Base-by-base conservation (phyloP, 1,139 yeast species). In the Kodamaea anthophila region DNA sequence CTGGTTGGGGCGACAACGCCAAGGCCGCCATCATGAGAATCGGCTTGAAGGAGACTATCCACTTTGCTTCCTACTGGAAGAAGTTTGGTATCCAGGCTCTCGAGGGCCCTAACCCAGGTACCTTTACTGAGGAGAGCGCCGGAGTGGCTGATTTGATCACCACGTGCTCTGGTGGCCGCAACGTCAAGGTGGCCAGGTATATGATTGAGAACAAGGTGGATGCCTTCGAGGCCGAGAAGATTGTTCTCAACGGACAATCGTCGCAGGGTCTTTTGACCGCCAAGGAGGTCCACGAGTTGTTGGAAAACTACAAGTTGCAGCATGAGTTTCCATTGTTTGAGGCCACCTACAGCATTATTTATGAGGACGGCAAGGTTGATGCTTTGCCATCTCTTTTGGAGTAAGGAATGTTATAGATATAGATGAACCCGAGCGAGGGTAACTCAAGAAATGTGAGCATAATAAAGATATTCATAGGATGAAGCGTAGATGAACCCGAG, bases 1-100 rank as follows among this genome's bases (percentile, higher is more conserved):
- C 82, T 38, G 95, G 94, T 35, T 88, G 97, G 96, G 97, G 97
- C 55, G 95, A 86, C 63, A 88, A 88, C 53, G 96, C 97, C 44
- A 85, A 87, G 60, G 83, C 96, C 30, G 96, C 96, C 30, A 76
- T 88, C 47, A 86, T 87, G 88, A 77, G 97, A 65, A 78, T 93
- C 44, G 97, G 97, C 29, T 60, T 88, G 36, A 70, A 79, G 49
- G 97, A 88, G 64, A 85, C 80, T 61, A 81, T 86, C 54, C 61
- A 55, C 41, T 66, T 66, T 47, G 67, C 71, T 12, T 55, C 62
- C 9, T 62, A 64, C 53, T 63, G 61, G 52, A 43, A 63, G 43
- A 74, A 74, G 58, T 88, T 88, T 56, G 93, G 94, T 30, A 72
- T 77, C 47, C 53, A 53, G 41, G 71, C 72, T 42, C 74, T 74